These are phyloP conservation scores for Hanseniaspora pseudoguilliermondii DNA, from an alignment of 805 yeast species.

Conservation along the genomic window DNA sequence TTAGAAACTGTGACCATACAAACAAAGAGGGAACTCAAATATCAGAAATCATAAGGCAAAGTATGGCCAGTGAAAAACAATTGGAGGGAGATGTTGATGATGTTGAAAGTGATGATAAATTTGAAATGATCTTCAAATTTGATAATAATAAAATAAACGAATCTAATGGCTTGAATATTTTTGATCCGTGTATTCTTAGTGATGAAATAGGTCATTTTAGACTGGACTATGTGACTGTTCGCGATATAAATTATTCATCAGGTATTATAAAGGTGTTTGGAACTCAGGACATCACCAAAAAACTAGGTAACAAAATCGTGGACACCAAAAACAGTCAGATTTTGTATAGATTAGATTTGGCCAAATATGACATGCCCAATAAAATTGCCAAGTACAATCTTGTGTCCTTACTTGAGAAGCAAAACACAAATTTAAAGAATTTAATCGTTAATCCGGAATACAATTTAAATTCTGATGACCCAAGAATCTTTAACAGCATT, in stretches of 20 bases:
- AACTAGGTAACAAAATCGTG: conserved; percentile 14
- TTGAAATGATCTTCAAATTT: not conserved
- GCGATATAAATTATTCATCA: conserved; percentile 34
- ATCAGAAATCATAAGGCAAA: conserved; percentile 39
- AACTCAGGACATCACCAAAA: conserved; percentile 16
- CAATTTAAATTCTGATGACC: conserved; percentile 1
- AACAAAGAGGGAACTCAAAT: conserved; percentile 37
- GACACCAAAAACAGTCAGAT: conserved; percentile 12
- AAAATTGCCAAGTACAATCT: conserved; percentile 66
- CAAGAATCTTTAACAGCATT: conserved; percentile 13
- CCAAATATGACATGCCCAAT: conserved; percentile 63
- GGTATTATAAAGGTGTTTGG: conserved; percentile 38
- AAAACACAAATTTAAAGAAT: conserved; percentile 1
- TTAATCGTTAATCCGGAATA: not conserved
- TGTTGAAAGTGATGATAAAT: conserved; percentile 32
- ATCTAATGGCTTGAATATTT: conserved; percentile 37
- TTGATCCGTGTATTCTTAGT: conserved; percentile 61
- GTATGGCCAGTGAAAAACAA: conserved; percentile 39
- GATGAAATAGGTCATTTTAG: conserved; percentile 73
- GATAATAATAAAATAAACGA: not conserved
- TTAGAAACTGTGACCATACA: conserved; percentile 35
- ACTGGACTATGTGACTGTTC: conserved; percentile 49
- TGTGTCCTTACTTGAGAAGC: conserved; percentile 44
- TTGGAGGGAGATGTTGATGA: conserved; percentile 48
- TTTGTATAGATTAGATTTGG: conserved; percentile 61